Evolutionary conservation across 1,139 yeast genomes (phyloP).

Genomic region (Saccharomyces pastorianus): DNA sequence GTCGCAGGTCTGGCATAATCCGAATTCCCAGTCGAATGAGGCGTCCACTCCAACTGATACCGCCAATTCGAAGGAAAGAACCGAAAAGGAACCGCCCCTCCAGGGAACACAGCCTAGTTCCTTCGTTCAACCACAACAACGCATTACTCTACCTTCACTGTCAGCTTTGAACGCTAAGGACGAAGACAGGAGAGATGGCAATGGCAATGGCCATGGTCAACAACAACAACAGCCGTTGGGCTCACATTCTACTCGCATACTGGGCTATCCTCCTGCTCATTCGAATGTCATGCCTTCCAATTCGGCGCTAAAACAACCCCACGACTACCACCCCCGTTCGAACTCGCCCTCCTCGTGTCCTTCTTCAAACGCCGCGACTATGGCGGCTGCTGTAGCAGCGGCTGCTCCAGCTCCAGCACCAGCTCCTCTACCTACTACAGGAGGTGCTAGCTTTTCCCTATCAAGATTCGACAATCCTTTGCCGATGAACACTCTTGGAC

Average conservation of each 20-base stretch:
- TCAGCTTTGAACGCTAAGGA: constrained; percentile 3
- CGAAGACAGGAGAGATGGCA: neutral
- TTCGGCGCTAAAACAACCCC: neutral
- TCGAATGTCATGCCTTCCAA: neutral
- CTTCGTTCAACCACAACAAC: neutral
- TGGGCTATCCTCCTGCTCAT: neutral
- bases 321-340: neutral
- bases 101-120: neutral
- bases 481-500: neutral
- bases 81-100: neutral
- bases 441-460: constrained; percentile 11
- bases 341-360: neutral
- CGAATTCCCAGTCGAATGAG: neutral
- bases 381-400: neutral
- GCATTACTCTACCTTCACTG: constrained; percentile 6
- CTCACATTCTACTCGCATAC: neutral
- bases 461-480: constrained; percentile 29
- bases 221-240: neutral
- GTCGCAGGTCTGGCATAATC: constrained; percentile 3
- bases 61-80: neutral
- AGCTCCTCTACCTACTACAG: neutral
- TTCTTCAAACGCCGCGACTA: neutral
- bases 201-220: neutral
- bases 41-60: neutral
- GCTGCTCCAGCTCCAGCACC: neutral